These are phyloP conservation scores for Aegilops sharonensis DNA, from an alignment of 176 grass and related monocot species.

Conservation along the genomic window DNA sequence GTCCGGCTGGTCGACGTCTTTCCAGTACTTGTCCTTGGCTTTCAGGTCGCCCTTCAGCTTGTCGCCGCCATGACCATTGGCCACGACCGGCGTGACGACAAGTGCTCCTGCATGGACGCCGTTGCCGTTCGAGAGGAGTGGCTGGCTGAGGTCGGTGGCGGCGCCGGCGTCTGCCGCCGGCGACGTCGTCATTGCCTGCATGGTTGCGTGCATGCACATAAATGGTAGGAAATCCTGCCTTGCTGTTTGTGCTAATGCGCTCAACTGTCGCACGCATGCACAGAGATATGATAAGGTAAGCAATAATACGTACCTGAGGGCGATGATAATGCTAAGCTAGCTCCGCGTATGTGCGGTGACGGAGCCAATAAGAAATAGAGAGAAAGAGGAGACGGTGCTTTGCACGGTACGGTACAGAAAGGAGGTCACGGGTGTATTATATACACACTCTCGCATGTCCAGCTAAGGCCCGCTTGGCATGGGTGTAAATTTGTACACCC, in stretches of 20 bases:
- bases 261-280: no score
- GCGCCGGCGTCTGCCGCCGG: neutral
- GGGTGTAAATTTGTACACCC: no score
- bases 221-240: no score
- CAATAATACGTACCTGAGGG: no score
- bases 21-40: slow-evolving; percentile 29
- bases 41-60: neutral
- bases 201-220: neutral
- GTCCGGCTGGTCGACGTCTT: neutral
- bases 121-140: neutral
- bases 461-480: neutral
- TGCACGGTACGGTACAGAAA: neutral
- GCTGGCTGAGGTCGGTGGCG: neutral
- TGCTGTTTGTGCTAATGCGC: no score
- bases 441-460: neutral
- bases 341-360: no score
- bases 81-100: neutral
- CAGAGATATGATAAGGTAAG: no score
- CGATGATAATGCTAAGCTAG: no score
- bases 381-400: neutral
- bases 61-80: neutral
- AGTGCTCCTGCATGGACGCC: neutral
- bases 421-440: neutral
- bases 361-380: neutral
- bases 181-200: slow-evolving; percentile 22